A percentile compares a stretch with the other conserved stretches of the same genome.
These are phyloP conservation scores for Saccharum spontaneum DNA, from an alignment of 176 grass and related monocot species.

Conservation along the genomic window DNA sequence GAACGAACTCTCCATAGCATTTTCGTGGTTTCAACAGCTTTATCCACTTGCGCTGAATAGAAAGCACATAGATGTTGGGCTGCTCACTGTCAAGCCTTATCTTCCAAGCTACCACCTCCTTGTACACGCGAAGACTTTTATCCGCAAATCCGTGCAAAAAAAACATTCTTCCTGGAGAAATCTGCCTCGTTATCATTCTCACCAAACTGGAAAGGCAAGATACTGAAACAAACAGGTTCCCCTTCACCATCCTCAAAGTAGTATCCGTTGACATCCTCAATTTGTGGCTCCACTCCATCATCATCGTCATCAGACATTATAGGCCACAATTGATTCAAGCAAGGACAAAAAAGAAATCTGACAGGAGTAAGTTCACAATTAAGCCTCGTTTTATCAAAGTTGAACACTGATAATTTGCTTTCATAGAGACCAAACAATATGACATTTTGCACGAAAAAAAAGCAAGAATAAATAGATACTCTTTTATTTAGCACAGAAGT, in stretches of 20 bases:
- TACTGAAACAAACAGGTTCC: conserved; percentile 42
- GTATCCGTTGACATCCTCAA: conserved; percentile 29
- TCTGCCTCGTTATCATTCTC: background rate
- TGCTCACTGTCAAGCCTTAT: conserved; percentile 33
- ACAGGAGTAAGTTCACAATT: background rate
- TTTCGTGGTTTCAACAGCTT: conserved; percentile 54
- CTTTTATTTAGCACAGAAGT: background rate
- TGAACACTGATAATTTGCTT: background rate
- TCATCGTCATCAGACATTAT: conserved; percentile 31
- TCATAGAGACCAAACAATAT: background rate
- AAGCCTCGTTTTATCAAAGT: background rate
- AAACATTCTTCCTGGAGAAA: background rate
- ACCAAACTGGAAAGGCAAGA: conserved; percentile 34
- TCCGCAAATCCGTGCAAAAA: conserved; percentile 29
- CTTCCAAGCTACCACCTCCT: conserved; percentile 51
- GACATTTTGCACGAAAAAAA: background rate
- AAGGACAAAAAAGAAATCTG: background rate
- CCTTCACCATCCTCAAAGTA: conserved; percentile 32
- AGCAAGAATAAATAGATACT: background rate
- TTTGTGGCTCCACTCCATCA: background rate
- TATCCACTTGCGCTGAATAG: conserved; percentile 55
- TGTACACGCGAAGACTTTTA: conserved; percentile 14
- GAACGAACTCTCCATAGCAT: conserved; percentile 29
- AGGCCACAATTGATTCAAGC: background rate
- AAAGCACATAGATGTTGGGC: conserved; percentile 47